Percentiles rank a stretch among this genome's conserved stretches.
These are phyloP conservation scores for Urtica urens DNA, from an alignment of 306 rosid species.

Conservation along the genomic window DNA sequence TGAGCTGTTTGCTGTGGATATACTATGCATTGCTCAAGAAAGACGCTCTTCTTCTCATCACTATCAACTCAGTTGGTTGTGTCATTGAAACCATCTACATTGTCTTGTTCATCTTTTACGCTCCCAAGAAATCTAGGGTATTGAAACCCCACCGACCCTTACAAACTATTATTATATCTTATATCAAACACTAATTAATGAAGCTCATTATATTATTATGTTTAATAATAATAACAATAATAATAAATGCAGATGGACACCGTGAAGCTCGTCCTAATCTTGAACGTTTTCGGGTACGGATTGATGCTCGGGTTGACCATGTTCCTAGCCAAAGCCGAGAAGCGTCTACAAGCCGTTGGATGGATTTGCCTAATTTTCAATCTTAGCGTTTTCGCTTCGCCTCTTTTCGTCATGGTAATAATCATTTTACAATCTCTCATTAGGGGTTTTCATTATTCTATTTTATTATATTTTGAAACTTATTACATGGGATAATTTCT, in stretches of 20 bases:
- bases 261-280: conserved; percentile 35
- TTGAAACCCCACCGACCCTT: background rate
- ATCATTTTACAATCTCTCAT: background rate
- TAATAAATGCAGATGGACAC: conserved; percentile 40
- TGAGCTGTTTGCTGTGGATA: conserved; percentile 84
- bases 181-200: background rate
- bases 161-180: background rate
- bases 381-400: conserved; percentile 75
- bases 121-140: conserved; percentile 62
- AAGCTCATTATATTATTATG: background rate
- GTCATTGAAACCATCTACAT: conserved; percentile 56
- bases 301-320: conserved; percentile 54
- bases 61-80: conserved; percentile 76
- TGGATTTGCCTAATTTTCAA: conserved; percentile 85
- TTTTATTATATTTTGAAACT: background rate
- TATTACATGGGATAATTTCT: background rate
- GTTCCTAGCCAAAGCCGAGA: conserved; percentile 42
- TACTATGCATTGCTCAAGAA: conserved; percentile 67
- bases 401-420: conserved; percentile 69
- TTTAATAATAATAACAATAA: background rate
- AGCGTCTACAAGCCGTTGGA: conserved; percentile 54
- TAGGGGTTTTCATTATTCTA: background rate
- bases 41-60: conserved; percentile 57
- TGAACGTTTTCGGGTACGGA: conserved; percentile 71
- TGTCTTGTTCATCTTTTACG: conserved; percentile 44